Evolutionary conservation across 208 protist genomes (phyloP).

Genomic region (Perkinsela sp.): DNA sequence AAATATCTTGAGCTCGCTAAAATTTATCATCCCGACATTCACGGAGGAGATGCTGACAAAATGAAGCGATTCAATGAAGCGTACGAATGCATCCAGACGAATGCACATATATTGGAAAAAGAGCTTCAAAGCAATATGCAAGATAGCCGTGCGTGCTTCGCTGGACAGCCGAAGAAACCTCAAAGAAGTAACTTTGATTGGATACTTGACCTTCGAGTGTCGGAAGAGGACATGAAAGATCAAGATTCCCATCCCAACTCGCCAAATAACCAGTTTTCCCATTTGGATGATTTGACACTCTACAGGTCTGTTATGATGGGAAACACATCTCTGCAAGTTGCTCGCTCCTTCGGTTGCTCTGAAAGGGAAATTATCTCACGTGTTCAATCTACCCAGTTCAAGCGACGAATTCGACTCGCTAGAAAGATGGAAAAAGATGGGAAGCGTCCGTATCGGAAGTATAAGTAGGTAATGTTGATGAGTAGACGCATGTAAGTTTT

Average conservation of each 20-base stretch:
- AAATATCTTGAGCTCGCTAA: conserved; percentile 49
- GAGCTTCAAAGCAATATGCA: too few species aligned
- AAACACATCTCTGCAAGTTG: neutral
- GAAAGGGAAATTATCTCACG: neutral
- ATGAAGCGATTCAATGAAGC: conserved; percentile 65
- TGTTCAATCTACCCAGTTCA: neutral
- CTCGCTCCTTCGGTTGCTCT: neutral
- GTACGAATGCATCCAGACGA: conserved; percentile 43
- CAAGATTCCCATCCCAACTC: neutral
- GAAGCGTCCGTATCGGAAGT: too few species aligned
- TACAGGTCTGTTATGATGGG: neutral
- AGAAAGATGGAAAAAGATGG: too few species aligned
- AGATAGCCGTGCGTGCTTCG: too few species aligned
- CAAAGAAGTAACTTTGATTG: neutral
- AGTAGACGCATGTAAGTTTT: too few species aligned
- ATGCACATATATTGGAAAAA: conserved; percentile 14
- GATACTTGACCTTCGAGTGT: neutral
- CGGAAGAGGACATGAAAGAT: neutral
- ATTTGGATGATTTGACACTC: neutral
- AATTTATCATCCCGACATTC: conserved; percentile 52
- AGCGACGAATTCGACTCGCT: neutral
- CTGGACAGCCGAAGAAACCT: neutral
- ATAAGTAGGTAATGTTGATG: too few species aligned
- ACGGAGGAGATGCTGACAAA: conserved; percentile 36
- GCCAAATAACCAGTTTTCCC: neutral